Conservation (phyloP, 1,284 basidiomycete genomes). For the Volvariella surrecta region DNA sequence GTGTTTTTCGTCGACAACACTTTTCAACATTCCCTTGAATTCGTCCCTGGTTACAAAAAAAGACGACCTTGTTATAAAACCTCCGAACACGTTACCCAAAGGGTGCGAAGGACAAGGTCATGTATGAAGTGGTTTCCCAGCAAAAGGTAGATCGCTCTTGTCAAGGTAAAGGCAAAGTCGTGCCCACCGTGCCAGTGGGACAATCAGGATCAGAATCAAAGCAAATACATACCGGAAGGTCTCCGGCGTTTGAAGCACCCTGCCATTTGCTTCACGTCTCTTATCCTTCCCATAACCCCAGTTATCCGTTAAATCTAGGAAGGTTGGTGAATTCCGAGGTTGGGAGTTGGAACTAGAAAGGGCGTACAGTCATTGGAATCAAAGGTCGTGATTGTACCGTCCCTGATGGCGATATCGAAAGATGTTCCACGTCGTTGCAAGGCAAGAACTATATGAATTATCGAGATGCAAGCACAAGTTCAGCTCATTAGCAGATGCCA, state of each 20-base stretch:
- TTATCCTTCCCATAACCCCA: conserved; percentile 65
- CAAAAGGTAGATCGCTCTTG: not conserved
- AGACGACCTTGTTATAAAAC: not conserved
- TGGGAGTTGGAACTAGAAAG: conserved; percentile 4
- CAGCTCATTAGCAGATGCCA: not conserved
- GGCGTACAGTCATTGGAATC: conserved; percentile 86
- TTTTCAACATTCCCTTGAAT: conserved; percentile 75
- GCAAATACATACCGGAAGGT: conserved; percentile 56
- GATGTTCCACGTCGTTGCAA: not conserved
- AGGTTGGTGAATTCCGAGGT: not conserved
- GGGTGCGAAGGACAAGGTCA: no score
- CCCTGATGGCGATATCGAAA: conserved; percentile 39
- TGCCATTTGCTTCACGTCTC: conserved; percentile 63
- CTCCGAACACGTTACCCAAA: not conserved
- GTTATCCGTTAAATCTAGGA: conserved; percentile 66
- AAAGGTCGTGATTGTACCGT: conserved; percentile 85
- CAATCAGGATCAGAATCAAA: not conserved
- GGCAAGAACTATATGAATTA: not conserved
- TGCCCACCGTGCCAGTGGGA: not conserved
- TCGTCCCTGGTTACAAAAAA: conserved; percentile 45
- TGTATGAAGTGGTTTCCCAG: no score
- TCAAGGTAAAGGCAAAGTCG: not conserved
- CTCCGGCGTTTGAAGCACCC: conserved; percentile 54
- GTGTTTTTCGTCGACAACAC: conserved; percentile 55
- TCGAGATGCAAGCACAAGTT: conserved; percentile 1